Percentiles rank a stretch among this genome's conserved stretches.
Evolutionary conservation across 148 eudicot genomes (phyloP).

Genomic region (Nepenthes gracilis): DNA sequence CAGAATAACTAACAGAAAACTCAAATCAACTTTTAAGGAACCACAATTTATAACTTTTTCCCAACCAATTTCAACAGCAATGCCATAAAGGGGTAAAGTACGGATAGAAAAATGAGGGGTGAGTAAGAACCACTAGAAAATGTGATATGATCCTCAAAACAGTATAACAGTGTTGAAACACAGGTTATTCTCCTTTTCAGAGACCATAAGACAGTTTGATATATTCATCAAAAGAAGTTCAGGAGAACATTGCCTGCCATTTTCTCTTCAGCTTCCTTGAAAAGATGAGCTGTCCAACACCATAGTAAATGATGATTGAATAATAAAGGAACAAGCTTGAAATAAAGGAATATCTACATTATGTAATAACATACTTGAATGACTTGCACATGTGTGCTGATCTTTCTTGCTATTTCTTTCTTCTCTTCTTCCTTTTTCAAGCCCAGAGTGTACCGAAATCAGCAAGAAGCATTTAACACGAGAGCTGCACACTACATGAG

Average conservation of each 20-base stretch:
- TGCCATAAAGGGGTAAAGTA: too few relatives aligned
- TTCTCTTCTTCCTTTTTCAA: constrained; percentile 88
- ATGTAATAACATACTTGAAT: constrained; percentile 41
- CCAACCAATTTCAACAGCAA: too few relatives aligned
- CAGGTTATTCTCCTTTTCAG: background rate
- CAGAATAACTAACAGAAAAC: too few relatives aligned
- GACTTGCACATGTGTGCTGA: constrained; percentile 91
- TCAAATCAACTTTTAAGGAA: too few relatives aligned
- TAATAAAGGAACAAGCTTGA: background rate
- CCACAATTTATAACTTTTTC: too few relatives aligned
- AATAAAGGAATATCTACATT: background rate
- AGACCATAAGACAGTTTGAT: background rate
- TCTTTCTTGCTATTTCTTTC: constrained; percentile 61
- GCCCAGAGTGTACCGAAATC: constrained; percentile 90
- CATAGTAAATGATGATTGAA: background rate
- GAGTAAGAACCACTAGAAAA: too few relatives aligned
- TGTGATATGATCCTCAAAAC: too few relatives aligned
- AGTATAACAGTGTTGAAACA: too few relatives aligned
- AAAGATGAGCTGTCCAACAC: constrained; percentile 66
- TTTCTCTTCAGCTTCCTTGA: constrained; percentile 62
- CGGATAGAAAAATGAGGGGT: too few relatives aligned
- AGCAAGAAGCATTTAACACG: constrained; percentile 87
- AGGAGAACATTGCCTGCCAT: constrained; percentile 27
- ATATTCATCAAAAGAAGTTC: background rate
- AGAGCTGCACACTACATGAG: constrained; percentile 87